Conservation (phyloP, 257 asterid species). For the Lavandula angustifolia region DNA sequence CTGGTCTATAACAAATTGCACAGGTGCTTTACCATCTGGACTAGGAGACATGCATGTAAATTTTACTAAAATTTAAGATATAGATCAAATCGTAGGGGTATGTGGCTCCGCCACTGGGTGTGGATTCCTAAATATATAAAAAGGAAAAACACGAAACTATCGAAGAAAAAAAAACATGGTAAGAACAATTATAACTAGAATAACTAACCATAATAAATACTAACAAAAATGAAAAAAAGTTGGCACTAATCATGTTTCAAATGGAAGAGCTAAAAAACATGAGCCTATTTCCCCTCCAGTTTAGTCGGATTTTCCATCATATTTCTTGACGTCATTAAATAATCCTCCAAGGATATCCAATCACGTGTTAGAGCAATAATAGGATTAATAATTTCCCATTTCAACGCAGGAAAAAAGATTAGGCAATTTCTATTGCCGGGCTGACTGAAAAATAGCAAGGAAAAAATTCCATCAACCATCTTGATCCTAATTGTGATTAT, state of each 20-base stretch:
- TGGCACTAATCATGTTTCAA: constrained; percentile 14
- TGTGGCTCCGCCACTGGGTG: too few species aligned
- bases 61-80: too few species aligned
- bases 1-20: too few species aligned
- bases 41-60: too few species aligned
- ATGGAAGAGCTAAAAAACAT: constrained; percentile 38
- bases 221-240: neutral
- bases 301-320: constrained; percentile 36
- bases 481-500: neutral
- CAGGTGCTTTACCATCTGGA: too few species aligned
- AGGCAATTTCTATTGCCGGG: constrained; percentile 30
- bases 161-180: neutral
- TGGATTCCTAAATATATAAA: too few species aligned
- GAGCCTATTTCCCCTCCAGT: constrained; percentile 53
- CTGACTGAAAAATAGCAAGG: constrained; percentile 29
- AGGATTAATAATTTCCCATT: constrained; percentile 32
- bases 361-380: constrained; percentile 50
- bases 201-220: constrained; percentile 15
- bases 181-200: neutral
- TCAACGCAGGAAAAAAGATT: constrained; percentile 6
- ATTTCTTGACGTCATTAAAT: constrained; percentile 19
- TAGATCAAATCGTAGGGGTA: too few species aligned
- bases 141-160: too few species aligned
- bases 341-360: constrained; percentile 57
- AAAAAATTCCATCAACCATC: neutral